These are phyloP conservation scores for Aspergillus sp. DNA, from an alignment of 2,329 filamentous ascomycete genomes.

Conservation along the genomic window DNA sequence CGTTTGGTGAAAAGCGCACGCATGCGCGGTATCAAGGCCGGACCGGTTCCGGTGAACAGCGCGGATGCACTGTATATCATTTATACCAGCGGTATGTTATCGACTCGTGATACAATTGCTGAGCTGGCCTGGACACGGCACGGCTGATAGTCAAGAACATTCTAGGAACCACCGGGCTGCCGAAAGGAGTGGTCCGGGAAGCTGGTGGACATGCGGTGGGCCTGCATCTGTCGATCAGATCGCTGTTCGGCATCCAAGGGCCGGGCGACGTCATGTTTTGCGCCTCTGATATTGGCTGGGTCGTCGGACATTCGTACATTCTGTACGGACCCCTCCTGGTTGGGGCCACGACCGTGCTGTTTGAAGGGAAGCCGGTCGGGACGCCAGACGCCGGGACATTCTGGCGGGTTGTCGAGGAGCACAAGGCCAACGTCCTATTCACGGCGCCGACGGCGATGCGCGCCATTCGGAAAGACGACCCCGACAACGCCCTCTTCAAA, in stretches of 20 bases:
- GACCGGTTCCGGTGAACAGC: conserved; percentile 74
- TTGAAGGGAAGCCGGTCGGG: conserved; percentile 90
- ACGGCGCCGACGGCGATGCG: conserved; percentile 85
- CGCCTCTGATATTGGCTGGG: conserved; percentile 89
- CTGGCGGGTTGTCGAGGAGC: conserved; percentile 82
- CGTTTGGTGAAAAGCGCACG: conserved; percentile 69
- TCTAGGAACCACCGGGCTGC: conserved; percentile 71
- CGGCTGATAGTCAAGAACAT: conserved; percentile 9
- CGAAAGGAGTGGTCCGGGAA: conserved; percentile 80
- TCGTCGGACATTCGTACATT: conserved; percentile 83
- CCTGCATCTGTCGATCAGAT: conserved; percentile 75
- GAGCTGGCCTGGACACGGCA: background rate
- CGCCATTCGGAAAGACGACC: conserved; percentile 83
- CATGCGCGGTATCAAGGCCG: conserved; percentile 66
- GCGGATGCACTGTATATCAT: conserved; percentile 86
- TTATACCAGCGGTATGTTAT: conserved; percentile 65
- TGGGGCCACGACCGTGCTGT: conserved; percentile 82
- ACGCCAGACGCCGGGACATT: conserved; percentile 85
- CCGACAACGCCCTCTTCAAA: conserved; percentile 66
- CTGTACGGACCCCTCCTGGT: conserved; percentile 83
- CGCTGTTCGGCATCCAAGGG: conserved; percentile 78
- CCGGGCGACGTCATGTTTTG: conserved; percentile 81
- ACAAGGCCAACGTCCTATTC: conserved; percentile 80
- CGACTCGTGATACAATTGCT: no score
- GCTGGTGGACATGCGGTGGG: conserved; percentile 86